Evolutionary conservation across 108 stramenopile genomes (phyloP), one percentile per base, ranked within the genome.

Genomic region (Epipyxis sp.): DNA sequence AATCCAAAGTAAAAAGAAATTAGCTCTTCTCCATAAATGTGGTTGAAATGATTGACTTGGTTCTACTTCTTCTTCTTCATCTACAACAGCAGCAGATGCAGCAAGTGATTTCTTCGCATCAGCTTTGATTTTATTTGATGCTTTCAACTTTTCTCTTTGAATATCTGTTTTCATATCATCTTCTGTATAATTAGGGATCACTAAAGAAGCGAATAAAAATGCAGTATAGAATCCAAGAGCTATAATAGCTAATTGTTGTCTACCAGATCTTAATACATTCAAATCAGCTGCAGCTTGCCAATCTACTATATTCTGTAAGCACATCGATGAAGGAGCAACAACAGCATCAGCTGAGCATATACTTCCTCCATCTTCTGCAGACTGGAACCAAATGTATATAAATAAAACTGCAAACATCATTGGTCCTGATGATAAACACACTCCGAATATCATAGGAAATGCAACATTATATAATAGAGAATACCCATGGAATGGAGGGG

Each of bases 11-110:
- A 86, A 80, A 27, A 94, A 20, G 69, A 90, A 82, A 74, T 90
- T 91, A 1, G 90, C 87, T 6, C 93, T 81, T 81, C 91, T 92
- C 87, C 92, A 91, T 6, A 77, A 40, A 32, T 88, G 76, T 0
- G 89, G 88, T 40, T 71, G 77, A 67, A 84, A 88, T 0, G 83
- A 69, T 0, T n/a, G 59, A 34, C 77, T 77, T 0, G 84, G 76
- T 29, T 80, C 76, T 1, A 84, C 67, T 45, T 87, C 88, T 32
- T 83, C 71, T 2, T 88, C 86, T 16, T 87, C 87, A 40, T 84
- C 79, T 61, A 88, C 83, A 29, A 32, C 34, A 29, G 27, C 35
- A 32, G 27, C 30, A 35, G 3, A 32, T 3, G 34, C 10, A 65
- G 30, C 61, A 13, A 32, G 6, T 65, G 27, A 6, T 20, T 50